phyloP scores from a whole-genome alignment of 139 green algal species.

The Chlamydomonas sphaeroides region DNA sequence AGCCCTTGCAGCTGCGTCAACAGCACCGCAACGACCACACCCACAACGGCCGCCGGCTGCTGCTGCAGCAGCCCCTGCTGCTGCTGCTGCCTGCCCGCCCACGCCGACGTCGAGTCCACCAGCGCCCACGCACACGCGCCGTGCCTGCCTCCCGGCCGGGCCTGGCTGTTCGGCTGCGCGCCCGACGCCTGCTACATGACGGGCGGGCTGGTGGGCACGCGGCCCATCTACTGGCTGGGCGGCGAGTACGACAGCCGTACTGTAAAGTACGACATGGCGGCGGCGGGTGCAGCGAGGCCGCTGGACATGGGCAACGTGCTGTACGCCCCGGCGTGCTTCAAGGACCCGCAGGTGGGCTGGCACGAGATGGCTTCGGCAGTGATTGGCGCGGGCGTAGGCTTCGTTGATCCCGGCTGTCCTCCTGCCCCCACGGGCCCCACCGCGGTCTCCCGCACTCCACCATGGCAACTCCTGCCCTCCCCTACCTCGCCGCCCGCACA shows the following conservation, averaged over 20 bases:
- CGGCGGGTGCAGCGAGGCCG: slow-evolving; percentile 28
- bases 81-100: neutral
- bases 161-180: slow-evolving; percentile 44
- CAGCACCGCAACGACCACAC: neutral
- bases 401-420: no score
- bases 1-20: no score
- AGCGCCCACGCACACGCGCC: neutral
- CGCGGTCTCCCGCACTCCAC: neutral
- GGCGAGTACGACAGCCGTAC: slow-evolving; percentile 42
- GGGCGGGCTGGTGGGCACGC: slow-evolving; percentile 23
- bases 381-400: no score
- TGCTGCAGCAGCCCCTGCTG: no score
- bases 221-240: slow-evolving; percentile 52
- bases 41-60: no score
- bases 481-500: no score
- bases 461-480: no score
- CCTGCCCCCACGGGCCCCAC: neutral
- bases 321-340: slow-evolving; percentile 59
- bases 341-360: slow-evolving; percentile 51
- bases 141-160: neutral
- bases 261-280: slow-evolving; percentile 46
- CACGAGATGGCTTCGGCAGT: no score
- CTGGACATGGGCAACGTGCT: slow-evolving; percentile 64
- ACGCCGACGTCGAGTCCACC: slow-evolving; percentile 20
- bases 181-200: slow-evolving; percentile 59